Conservation (phyloP, 345 rosid species). For the Aquilaria yunnanensis region DNA sequence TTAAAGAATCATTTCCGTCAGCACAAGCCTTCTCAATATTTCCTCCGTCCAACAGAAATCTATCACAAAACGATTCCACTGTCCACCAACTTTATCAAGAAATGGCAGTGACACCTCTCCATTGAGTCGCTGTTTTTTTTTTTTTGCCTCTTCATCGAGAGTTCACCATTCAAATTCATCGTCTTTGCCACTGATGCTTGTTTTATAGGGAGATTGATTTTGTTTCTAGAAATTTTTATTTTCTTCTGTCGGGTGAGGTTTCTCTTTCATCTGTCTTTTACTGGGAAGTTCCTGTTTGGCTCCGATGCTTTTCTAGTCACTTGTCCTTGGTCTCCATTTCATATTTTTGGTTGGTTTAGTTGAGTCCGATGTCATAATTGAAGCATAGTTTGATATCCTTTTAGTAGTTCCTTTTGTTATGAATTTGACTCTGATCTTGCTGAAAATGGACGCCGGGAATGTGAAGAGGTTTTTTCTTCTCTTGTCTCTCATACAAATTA, state of each 20-base stretch:
- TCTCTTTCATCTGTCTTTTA: conserved; percentile 15
- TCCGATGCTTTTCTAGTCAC: conserved; percentile 5
- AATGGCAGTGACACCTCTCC: too few relatives aligned
- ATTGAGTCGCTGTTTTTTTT: too few relatives aligned
- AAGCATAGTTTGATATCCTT: not conserved
- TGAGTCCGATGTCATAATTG: not conserved
- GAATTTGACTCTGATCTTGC: not conserved
- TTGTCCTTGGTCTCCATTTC: not conserved
- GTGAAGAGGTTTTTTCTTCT: too few relatives aligned
- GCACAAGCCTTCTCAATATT: too few relatives aligned
- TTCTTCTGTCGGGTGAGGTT: conserved; percentile 30
- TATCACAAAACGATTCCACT: too few relatives aligned
- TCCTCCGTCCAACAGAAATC: too few relatives aligned
- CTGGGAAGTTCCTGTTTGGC: conserved; percentile 9
- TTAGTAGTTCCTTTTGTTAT: not conserved
- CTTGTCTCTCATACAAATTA: too few relatives aligned
- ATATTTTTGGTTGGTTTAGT: not conserved
- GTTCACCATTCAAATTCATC: too few relatives aligned
- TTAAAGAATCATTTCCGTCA: too few relatives aligned
- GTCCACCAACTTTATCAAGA: too few relatives aligned
- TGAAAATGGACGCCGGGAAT: not conserved
- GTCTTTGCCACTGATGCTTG: not conserved
- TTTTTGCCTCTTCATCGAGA: too few relatives aligned
- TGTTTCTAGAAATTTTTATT: conserved; percentile 5
- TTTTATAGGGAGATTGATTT: not conserved